Evolutionary conservation across 148 eudicot genomes (phyloP).

Genomic region (Tetragonia tetragonoides): DNA sequence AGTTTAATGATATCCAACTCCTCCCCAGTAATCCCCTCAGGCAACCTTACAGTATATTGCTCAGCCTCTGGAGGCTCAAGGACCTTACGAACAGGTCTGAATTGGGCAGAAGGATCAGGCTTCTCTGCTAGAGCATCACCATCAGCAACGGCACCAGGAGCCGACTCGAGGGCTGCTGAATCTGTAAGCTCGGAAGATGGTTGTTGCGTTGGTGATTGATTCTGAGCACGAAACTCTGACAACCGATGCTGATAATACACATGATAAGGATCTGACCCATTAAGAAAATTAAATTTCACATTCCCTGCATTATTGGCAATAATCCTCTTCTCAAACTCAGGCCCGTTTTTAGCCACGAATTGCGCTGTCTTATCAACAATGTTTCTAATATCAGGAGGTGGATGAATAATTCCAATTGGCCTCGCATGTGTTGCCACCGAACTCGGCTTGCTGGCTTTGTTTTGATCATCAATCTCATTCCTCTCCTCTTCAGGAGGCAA

Average conservation of each 20-base stretch:
- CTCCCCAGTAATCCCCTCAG: constrained; percentile 85
- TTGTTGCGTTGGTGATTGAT: constrained; percentile 37
- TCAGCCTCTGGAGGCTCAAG: constrained; percentile 86
- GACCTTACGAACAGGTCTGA: constrained; percentile 58
- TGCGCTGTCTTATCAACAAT: constrained; percentile 74
- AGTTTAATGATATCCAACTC: constrained; percentile 79
- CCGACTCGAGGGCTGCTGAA: constrained; percentile 32
- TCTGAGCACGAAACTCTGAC: constrained; percentile 64
- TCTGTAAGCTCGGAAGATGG: constrained; percentile 37
- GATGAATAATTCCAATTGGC: constrained; percentile 70
- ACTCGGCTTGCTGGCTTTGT: constrained; percentile 27
- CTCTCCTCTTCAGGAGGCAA: constrained; percentile 38
- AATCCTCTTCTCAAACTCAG: constrained; percentile 76
- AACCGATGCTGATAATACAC: constrained; percentile 73
- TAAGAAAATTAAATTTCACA: constrained; percentile 64
- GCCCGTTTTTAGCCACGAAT: constrained; percentile 78
- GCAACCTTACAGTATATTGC: constrained; percentile 74
- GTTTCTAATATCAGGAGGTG: constrained; percentile 73
- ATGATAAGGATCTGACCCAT: constrained; percentile 74
- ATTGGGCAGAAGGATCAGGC: constrained; percentile 64
- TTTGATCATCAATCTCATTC: constrained; percentile 38
- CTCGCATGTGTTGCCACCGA: constrained; percentile 62
- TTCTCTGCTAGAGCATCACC: constrained; percentile 42
- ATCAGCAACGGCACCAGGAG: constrained; percentile 32
- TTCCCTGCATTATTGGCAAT: constrained; percentile 63